phyloP scores from a whole-genome alignment of 2,329 filamentous ascomycete species.

The Alternaria solani region DNA sequence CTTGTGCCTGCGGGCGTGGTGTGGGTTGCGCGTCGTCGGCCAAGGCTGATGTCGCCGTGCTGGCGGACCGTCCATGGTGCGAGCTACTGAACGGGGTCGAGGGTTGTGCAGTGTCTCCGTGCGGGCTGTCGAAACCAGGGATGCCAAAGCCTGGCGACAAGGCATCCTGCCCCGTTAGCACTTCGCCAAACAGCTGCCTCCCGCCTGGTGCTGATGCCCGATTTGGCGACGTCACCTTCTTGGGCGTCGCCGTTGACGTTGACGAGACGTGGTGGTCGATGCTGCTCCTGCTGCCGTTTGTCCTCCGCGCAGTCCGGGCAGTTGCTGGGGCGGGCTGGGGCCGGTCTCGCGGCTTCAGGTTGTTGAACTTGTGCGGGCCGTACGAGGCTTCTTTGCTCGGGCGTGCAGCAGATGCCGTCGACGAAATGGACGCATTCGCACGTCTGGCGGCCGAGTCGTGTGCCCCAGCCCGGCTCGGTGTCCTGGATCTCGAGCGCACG shows the following conservation, averaged over 20 bases:
- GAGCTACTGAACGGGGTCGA: constrained; percentile 26
- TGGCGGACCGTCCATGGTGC: constrained; percentile 31
- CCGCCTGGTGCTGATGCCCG: constrained; percentile 32
- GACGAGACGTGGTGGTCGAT: constrained; percentile 36
- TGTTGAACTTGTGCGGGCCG: constrained; percentile 47
- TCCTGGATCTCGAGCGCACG: constrained; percentile 32
- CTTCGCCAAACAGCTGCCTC: constrained; percentile 49
- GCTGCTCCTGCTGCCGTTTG: constrained; percentile 38
- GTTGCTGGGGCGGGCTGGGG: constrained; percentile 46
- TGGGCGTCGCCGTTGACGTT: constrained; percentile 33
- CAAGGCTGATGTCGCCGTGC: constrained; percentile 26
- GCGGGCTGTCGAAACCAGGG: constrained; percentile 31
- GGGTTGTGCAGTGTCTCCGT: constrained; percentile 18
- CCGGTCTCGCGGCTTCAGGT: constrained; percentile 47
- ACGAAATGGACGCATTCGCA: constrained; percentile 31
- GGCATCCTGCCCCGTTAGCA: constrained; percentile 43
- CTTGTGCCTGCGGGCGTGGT: constrained; percentile 17
- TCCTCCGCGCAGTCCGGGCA: constrained; percentile 34
- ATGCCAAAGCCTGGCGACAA: constrained; percentile 47
- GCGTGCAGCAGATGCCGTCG: constrained; percentile 40
- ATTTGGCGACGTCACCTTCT: constrained; percentile 34
- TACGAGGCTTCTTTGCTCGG: constrained; percentile 42
- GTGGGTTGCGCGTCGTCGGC: constrained; percentile 23
- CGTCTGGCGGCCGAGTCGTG: constrained; percentile 24
- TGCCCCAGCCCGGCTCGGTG: constrained; percentile 23